Base-by-base conservation (phyloP, 768 basidiomycete species). In the Agrocybe pediades region DNA sequence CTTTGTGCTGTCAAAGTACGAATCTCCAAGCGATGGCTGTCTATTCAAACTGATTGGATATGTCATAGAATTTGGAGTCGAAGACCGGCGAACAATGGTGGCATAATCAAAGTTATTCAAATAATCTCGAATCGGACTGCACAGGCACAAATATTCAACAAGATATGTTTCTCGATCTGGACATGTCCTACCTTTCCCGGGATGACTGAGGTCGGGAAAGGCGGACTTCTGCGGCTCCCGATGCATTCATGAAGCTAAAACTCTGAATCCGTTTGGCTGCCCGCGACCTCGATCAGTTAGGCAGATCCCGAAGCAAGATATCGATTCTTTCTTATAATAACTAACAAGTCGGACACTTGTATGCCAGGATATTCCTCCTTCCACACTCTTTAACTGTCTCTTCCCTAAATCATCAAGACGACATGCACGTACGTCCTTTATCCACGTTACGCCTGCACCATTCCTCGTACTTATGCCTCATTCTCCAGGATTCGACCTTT, bases 81-180 rank as follows among this genome's bases (percentile, higher is more conserved):
- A 24, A 36, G 33, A 25, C 15, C 36, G 9, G 23, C 42, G 51
- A 52, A 46, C 51, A 52, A 52, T 42, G 42, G 51, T 45, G 42
- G 42, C 16, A 20, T 43, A 11, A 29, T 24, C 42, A 33, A 17
- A 21, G 48, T 25, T 26, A n/a, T 25, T 30, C 23, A 46, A 36
- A 49, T 49, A 36, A 36, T 3, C 33, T 36, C 11, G 33, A 36
- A 15, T 36, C 33, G 33, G 11, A 36, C 33, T 36, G 24, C 30
- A 24, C 48, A 49, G 48, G 48, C 33, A 49, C 48, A 36, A 39
- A 49, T 20, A 27, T 26, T 53, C 17, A 23, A 24, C 21, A n/a
- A 46, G 30, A 53, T 36, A 36, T 36, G 33, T 52, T 27, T 15
- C 53, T 49, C 44, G 27, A 56, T 56, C 47, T 51, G 40, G 55